A percentile compares a stretch with the other conserved stretches of the same genome.
Evolutionary conservation across 1,139 yeast species (phyloP).

Genomic region (Diutina mesorugosa): DNA sequence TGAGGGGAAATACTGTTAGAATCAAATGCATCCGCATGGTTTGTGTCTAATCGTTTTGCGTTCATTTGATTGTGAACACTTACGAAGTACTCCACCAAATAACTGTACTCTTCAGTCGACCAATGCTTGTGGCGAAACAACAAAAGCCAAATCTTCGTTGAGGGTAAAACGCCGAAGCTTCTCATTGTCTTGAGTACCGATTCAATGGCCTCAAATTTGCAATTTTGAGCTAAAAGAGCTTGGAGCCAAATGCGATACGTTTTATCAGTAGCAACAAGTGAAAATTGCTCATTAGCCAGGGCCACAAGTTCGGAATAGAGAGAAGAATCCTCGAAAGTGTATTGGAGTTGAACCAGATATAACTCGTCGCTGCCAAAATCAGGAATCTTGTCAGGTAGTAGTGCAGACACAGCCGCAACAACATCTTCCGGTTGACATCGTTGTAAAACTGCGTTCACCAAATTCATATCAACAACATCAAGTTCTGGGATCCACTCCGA

Average conservation of each 20-base stretch:
- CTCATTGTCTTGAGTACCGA: background rate
- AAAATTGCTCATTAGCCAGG: background rate
- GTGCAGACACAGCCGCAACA: background rate
- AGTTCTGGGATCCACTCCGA: background rate
- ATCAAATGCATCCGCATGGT: background rate
- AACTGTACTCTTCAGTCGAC: background rate
- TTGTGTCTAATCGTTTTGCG: background rate
- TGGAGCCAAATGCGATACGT: background rate
- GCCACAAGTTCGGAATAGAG: background rate
- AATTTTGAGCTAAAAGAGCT: background rate
- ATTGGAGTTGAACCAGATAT: background rate
- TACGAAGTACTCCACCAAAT: background rate
- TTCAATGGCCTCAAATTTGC: background rate
- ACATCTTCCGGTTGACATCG: background rate
- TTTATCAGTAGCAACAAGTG: background rate
- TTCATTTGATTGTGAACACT: background rate
- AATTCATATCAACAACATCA: background rate
- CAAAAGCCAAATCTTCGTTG: background rate
- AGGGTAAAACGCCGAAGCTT: background rate
- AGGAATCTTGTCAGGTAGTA: background rate
- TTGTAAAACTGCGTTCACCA: background rate
- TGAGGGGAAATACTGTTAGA: conserved; percentile 9
- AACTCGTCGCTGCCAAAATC: background rate
- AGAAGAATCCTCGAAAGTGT: background rate
- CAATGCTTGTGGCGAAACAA: background rate